A percentile compares a stretch with the other conserved stretches of the same genome.
Evolutionary conservation across 495 filamentous ascomycete species (phyloP).

Genomic region (Tuber umbilicatum): DNA sequence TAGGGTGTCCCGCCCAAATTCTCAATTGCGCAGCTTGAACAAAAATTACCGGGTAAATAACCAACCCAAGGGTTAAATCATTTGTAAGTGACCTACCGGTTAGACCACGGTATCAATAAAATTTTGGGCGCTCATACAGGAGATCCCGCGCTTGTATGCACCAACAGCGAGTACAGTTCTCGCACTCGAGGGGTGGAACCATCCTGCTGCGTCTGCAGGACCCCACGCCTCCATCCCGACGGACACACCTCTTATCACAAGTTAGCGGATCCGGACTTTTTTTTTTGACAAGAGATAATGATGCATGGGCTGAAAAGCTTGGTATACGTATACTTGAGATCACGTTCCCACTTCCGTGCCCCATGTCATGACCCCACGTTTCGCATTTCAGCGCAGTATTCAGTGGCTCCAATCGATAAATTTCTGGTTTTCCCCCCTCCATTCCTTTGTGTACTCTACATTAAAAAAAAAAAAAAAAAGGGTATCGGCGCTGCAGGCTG

Average conservation of each 20-base stretch:
- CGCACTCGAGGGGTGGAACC: not conserved
- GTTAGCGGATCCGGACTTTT: not conserved
- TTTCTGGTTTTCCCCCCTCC: not conserved
- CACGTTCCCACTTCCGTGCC: not conserved
- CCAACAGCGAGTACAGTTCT: not conserved
- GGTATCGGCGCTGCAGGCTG: not conserved
- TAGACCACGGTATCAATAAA: not conserved
- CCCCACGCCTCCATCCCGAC: not conserved
- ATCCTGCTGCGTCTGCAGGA: not conserved
- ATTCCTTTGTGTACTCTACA: too few relatives aligned
- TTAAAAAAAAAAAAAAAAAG: too few relatives aligned
- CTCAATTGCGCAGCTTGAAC: not conserved
- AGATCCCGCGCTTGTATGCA: not conserved
- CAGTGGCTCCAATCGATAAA: slow-evolving; percentile 2
- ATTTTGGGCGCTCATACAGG: not conserved
- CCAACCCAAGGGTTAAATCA: not conserved
- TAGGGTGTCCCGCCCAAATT: not conserved
- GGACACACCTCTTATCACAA: not conserved
- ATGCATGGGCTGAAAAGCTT: not conserved
- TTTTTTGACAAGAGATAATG: not conserved
- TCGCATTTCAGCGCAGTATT: not conserved
- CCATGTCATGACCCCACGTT: slow-evolving; percentile 3
- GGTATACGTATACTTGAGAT: not conserved
- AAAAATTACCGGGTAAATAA: not conserved
- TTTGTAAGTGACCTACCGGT: not conserved